phyloP scores from a whole-genome alignment of 305 asterid species.

The Ilex paraguariensis region DNA sequence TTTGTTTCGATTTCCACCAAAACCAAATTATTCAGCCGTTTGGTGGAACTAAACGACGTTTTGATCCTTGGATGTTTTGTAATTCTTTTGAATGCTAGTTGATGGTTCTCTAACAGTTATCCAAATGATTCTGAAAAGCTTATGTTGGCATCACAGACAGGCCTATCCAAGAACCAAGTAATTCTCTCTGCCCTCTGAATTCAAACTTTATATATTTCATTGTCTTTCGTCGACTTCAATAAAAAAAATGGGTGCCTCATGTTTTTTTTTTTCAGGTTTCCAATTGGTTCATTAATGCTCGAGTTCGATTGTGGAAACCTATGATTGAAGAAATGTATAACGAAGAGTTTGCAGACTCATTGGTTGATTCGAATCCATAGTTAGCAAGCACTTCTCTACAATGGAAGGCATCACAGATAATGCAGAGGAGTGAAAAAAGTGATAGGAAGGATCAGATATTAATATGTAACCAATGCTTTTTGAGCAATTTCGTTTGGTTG shows the following conservation, averaged over 20 bases:
- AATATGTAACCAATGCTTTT: no score
- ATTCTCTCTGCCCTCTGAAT: slow-evolving; percentile 4
- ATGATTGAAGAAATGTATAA: slow-evolving; percentile 96
- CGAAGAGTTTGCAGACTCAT: slow-evolving; percentile 71
- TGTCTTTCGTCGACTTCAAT: no score
- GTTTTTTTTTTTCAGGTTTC: slow-evolving; percentile 48
- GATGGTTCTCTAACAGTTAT: slow-evolving; percentile 40
- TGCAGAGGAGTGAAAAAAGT: slow-evolving; percentile 34
- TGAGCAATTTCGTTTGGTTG: no score
- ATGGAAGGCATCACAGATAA: slow-evolving; percentile 50
- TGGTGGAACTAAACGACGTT: neutral
- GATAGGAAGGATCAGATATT: no score
- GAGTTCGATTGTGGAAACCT: slow-evolving; percentile 96
- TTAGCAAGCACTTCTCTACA: slow-evolving; percentile 19
- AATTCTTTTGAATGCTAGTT: neutral
- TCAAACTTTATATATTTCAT: neutral
- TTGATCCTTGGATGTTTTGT: no score
- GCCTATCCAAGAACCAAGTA: slow-evolving; percentile 92
- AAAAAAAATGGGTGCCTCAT: neutral
- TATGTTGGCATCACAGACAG: slow-evolving; percentile 83
- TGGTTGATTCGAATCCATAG: slow-evolving; percentile 55
- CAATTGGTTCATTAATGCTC: slow-evolving; percentile 93
- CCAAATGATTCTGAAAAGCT: slow-evolving; percentile 91
- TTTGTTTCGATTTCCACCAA: neutral
- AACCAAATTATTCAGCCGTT: neutral